phyloP scores from a whole-genome alignment of 2,329 filamentous ascomycete genomes.

The Escovopsis sp. region DNA sequence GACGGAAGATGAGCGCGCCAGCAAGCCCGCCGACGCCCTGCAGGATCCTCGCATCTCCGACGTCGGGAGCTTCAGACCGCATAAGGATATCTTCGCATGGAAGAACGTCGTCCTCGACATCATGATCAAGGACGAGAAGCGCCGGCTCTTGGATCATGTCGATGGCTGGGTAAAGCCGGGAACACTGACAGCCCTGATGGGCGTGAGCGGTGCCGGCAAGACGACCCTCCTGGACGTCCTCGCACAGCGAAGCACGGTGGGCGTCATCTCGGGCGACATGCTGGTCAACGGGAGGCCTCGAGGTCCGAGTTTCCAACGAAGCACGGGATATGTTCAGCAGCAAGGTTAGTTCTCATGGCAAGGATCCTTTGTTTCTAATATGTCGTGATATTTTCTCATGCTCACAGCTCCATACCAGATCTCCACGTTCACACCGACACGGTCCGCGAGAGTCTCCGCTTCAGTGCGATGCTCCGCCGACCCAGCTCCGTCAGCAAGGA shows the following conservation, averaged over 20 bases:
- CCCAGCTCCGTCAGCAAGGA: conserved; percentile 35
- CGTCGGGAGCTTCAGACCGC: conserved; percentile 22
- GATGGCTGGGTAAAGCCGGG: conserved; percentile 85
- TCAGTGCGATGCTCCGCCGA: conserved; percentile 44
- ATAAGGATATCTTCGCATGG: conserved; percentile 60
- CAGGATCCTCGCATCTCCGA: conserved; percentile 7
- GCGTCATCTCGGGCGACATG: conserved; percentile 52
- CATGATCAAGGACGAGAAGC: conserved; percentile 56
- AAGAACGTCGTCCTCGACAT: conserved; percentile 56
- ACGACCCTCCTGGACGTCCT: conserved; percentile 29
- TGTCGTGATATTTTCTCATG: not conserved
- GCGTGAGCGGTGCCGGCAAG: conserved; percentile 36
- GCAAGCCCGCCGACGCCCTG: conserved; percentile 8
- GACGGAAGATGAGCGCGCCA: conserved; percentile 16
- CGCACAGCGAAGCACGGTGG: conserved; percentile 38
- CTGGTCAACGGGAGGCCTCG: conserved; percentile 45
- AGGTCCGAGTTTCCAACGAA: conserved; percentile 45
- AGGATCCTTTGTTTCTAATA: too few relatives aligned
- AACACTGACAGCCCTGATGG: conserved; percentile 67
- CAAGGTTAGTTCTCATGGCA: conserved; percentile 27
- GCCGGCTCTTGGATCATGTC: conserved; percentile 64
- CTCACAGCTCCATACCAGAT: conserved; percentile 21
- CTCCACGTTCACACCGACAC: conserved; percentile 41
- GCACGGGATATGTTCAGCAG: conserved; percentile 54
- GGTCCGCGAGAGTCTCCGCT: conserved; percentile 37